Evolutionary conservation across 148 eudicot genomes (phyloP), one percentile per base, ranked within the genome.

Genomic region (Rheum nobile): DNA sequence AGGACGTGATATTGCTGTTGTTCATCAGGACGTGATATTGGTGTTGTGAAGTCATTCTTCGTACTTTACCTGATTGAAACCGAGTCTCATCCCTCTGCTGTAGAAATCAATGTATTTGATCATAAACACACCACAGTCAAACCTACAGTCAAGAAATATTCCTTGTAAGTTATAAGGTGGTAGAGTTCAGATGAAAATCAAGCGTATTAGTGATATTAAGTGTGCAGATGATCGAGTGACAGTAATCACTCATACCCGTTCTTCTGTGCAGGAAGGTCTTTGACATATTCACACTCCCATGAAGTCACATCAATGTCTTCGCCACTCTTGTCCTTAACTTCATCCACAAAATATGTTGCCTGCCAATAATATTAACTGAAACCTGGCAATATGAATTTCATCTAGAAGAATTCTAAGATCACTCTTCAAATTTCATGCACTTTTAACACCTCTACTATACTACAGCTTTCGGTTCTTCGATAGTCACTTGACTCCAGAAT

Each of bases 71-170:
- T 94, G 98, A 67, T 80, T 80, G 74, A 94, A 91, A 73, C 80
- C 80, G 71, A 94, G 93, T 38, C 90, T 88, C 72, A 89, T 32
- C 61, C 85, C 98, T 79, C 98, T 88, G 85, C 98, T 94, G 76
- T 88, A 94, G 79, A 94, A 94, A 75, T 94, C 98, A 29, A 89
- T 83, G 79, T 91, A 94, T 76, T 94, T 94, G 81, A 94, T 79
- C 97, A 94, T 94, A 84, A 94, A 94, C 80, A 94, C 79, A 65
- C 98, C 98, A 79, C 98, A 94, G 28, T 59, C 67, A 22, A 12
- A 59, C 8, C 67, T 59, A 13, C 29, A 59, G 7, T 59, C 67
- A 59, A 9, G 11, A 59, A 24, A 24, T 1, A 59, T 7, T 22
- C 8, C 31, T 8, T 38, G 41, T 38, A 38, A 38, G 41, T 13